Evolutionary conservation across 2,329 filamentous ascomycete species (phyloP).

Genomic region (Fusarium sp.): DNA sequence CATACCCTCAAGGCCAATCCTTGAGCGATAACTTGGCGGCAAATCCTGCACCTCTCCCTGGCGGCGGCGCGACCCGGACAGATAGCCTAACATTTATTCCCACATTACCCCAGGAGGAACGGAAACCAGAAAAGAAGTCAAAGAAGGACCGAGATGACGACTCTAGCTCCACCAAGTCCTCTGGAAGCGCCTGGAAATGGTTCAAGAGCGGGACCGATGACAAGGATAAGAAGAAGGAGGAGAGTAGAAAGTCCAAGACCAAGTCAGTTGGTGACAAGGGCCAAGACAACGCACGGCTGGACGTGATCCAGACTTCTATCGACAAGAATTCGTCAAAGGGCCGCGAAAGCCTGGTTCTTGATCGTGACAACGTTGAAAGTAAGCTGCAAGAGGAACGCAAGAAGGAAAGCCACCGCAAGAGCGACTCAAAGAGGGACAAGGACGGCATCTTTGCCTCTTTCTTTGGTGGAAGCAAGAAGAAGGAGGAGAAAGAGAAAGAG

Average conservation of each 20-base stretch:
- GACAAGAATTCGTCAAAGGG: constrained; percentile 74
- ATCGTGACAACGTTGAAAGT: constrained; percentile 78
- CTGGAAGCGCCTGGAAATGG: constrained; percentile 77
- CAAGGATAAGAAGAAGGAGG: constrained; percentile 70
- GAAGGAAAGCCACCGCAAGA: constrained; percentile 82
- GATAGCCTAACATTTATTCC: constrained; percentile 86
- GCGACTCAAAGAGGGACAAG: constrained; percentile 88
- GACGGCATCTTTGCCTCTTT: constrained; percentile 94
- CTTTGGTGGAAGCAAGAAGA: constrained; percentile 92
- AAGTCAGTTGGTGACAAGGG: constrained; percentile 67
- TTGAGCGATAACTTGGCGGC: constrained; percentile 47
- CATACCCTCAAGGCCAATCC: constrained; percentile 44
- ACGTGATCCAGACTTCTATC: constrained; percentile 88
- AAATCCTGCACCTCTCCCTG: constrained; percentile 74
- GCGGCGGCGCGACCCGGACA: constrained; percentile 74
- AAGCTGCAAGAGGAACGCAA: constrained; percentile 85
- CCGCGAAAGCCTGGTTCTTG: constrained; percentile 85
- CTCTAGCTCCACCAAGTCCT: constrained; percentile 74
- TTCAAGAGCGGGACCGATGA: constrained; percentile 82
- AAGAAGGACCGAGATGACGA: constrained; percentile 79
- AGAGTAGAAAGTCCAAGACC: constrained; percentile 75
- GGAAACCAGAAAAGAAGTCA: constrained; percentile 78
- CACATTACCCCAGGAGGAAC: constrained; percentile 76
- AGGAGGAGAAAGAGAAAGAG: constrained; percentile 82
- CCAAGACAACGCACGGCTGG: constrained; percentile 85